Evolutionary conservation across 179 eudicot genomes (phyloP).

Genomic region (Heliamphora pulchella): DNA sequence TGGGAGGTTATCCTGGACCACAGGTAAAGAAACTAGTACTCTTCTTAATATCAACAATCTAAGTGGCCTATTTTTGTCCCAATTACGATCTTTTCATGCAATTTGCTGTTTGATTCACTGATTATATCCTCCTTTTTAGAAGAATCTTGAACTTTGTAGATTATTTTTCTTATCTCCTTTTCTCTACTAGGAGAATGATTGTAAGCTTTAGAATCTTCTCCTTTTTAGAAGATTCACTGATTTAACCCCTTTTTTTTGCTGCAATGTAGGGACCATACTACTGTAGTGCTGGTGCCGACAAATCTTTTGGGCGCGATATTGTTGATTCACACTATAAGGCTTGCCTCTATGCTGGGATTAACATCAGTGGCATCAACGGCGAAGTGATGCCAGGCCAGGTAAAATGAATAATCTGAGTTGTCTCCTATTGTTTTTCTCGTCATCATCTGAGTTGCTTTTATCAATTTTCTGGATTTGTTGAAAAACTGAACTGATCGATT

Average conservation of each 20-base stretch:
- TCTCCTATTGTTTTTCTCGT: background rate
- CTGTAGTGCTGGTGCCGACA: slow-evolving; percentile 84
- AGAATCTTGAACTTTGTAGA: background rate
- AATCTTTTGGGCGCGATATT: slow-evolving; percentile 86
- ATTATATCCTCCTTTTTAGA: background rate
- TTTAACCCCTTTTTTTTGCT: background rate
- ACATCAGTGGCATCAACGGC: slow-evolving; percentile 91
- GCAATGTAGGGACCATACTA: slow-evolving; percentile 60
- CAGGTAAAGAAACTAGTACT: slow-evolving; percentile 44
- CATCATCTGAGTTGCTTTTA: background rate
- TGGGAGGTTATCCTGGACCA: slow-evolving; percentile 91
- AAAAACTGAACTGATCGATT: background rate
- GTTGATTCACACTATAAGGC: slow-evolving; percentile 92
- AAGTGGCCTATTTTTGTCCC: background rate
- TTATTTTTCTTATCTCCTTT: slow-evolving; percentile 6
- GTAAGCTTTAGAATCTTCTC: background rate
- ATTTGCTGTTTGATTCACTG: background rate
- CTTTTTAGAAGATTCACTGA: too few relatives aligned
- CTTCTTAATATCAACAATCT: background rate
- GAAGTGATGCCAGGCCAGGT: slow-evolving; percentile 99
- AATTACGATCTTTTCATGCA: background rate
- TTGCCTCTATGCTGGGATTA: slow-evolving; percentile 80
- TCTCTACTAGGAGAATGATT: background rate
- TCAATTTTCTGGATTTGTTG: background rate
- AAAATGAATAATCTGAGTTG: background rate